Percentiles rank a stretch among this genome's conserved stretches.
These are phyloP conservation scores for Globisporangium emineosum DNA, from an alignment of 352 stramenopile species.

Conservation along the genomic window DNA sequence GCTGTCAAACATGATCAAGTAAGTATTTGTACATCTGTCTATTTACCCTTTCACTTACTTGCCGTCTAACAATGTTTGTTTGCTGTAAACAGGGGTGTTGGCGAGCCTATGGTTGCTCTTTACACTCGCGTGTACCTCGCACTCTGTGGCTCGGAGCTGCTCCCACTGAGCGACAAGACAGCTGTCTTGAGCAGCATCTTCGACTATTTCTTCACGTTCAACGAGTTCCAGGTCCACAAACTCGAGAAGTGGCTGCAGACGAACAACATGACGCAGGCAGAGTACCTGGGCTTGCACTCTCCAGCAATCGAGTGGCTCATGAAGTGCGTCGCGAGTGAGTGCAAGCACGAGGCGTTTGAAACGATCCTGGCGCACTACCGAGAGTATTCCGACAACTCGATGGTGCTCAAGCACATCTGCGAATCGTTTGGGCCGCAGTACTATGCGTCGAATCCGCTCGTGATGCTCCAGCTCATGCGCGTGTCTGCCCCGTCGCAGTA, in stretches of 20 bases:
- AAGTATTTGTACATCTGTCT: slow-evolving; percentile 16
- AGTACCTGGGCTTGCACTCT: slow-evolving; percentile 79
- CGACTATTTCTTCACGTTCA: slow-evolving; percentile 88
- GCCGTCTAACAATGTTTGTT: not conserved
- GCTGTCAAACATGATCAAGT: slow-evolving; percentile 88
- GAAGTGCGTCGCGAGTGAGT: slow-evolving; percentile 50
- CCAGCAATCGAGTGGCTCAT: slow-evolving; percentile 88
- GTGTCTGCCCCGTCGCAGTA: slow-evolving; percentile 47
- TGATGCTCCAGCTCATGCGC: slow-evolving; percentile 73
- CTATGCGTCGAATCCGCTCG: slow-evolving; percentile 50
- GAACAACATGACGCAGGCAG: slow-evolving; percentile 49
- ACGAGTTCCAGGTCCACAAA: slow-evolving; percentile 59
- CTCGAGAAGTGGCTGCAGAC: slow-evolving; percentile 46
- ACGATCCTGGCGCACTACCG: slow-evolving; percentile 76
- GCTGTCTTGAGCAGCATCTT: slow-evolving; percentile 77
- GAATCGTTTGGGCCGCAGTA: slow-evolving; percentile 63
- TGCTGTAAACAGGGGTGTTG: slow-evolving; percentile 62
- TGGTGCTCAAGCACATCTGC: slow-evolving; percentile 87
- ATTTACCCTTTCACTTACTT: not conserved
- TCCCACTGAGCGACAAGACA: slow-evolving; percentile 34
- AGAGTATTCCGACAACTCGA: slow-evolving; percentile 82
- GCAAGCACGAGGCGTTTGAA: slow-evolving; percentile 49
- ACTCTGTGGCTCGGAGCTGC: slow-evolving; percentile 58
- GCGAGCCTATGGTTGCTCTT: slow-evolving; percentile 83
- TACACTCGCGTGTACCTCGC: slow-evolving; percentile 87